Evolutionary conservation across 257 asterid genomes (phyloP), one percentile per base, ranked within the genome.

Genomic region (Handroanthus guayacan): DNA sequence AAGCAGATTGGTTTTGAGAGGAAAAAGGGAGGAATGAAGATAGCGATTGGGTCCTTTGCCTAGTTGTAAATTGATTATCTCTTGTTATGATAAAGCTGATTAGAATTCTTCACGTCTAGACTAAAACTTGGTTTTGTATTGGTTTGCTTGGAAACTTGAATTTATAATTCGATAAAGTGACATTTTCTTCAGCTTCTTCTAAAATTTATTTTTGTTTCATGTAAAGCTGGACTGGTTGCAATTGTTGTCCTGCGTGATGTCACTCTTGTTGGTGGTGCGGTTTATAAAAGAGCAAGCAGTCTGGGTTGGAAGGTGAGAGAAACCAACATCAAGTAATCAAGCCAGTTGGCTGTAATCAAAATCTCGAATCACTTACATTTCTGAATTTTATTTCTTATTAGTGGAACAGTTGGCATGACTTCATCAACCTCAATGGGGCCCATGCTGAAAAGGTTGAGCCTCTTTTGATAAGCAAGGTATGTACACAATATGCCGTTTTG

Each of bases 381-480:
- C 64, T 54, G 50, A 4, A 56, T 76, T 71, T 37, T 71, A n/a
- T 75, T 74, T 56, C 73, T 11, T 18, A n/a, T 58, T 80, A 93
- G 99, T 76, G 89, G 91, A 84, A 79, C 79, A 81, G 88, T 74
- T 95, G 92, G 96, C 87, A 71, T 44, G 95, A 88, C 65, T 92
- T 91, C 89, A 86, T 92, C 89, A 87, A 91, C 82, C 94, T 95
- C 68, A 87, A 90, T 72, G 97, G 97, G 45, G 75, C 91, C 52
- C 84, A 71, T 78, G 87, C 89, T 13, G 86, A 83, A 79, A 93
- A 89, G 83, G 91, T 95, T 60, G 89, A 91, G 82, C 99, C 99
- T 69, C 96, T 95, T 62, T 62, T 89, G 31, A 81, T 92, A 77
- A 92, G 98, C 92, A 94, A 94, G 98, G 99, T 94, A 91, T 76